Percentiles rank a stretch among this genome's conserved stretches.
Conservation (phyloP, 805 yeast species). For the Kazachstania taianensis region DNA sequence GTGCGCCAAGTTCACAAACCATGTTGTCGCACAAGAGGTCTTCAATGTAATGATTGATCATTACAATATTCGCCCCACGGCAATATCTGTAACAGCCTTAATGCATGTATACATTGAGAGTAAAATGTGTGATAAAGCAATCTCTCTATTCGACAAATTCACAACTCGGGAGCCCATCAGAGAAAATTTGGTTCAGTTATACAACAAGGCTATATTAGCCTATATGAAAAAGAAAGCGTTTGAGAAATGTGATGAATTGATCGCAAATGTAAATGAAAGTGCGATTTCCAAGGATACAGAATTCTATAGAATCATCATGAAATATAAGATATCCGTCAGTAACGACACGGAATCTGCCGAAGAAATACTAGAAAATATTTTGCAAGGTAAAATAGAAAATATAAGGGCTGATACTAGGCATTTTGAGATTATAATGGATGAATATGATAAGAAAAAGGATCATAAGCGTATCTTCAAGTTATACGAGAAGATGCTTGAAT, state of each 20-base stretch:
- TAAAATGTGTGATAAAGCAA: constrained; percentile 13
- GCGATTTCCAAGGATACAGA: constrained; percentile 13
- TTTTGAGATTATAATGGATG: constrained; percentile 26
- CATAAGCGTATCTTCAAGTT: constrained; percentile 22
- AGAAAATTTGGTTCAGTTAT: constrained; percentile 10
- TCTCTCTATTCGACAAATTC: constrained; percentile 10
- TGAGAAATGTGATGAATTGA: constrained; percentile 12
- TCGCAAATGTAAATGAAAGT: constrained; percentile 9
- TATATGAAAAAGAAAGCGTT: constrained; percentile 11
- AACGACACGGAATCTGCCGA: constrained; percentile 18
- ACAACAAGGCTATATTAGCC: constrained; percentile 19
- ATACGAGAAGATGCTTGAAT: constrained; percentile 21
- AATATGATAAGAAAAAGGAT: constrained; percentile 19
- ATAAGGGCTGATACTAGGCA: constrained; percentile 15
- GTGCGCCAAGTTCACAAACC: constrained; percentile 21
- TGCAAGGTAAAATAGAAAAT: constrained; percentile 9
- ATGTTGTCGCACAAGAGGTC: constrained; percentile 23
- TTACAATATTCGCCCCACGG: constrained; percentile 23
- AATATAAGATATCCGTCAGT: constrained; percentile 10
- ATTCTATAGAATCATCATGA: constrained; percentile 18
- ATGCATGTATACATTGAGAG: constrained; percentile 23
- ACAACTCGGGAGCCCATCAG: background rate
- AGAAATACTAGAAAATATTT: constrained; percentile 12
- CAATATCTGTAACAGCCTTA: constrained; percentile 18
- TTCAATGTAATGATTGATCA: constrained; percentile 23